These are phyloP conservation scores for Pseudotulostoma volvatum DNA, from an alignment of 495 filamentous ascomycete genomes.

Conservation along the genomic window DNA sequence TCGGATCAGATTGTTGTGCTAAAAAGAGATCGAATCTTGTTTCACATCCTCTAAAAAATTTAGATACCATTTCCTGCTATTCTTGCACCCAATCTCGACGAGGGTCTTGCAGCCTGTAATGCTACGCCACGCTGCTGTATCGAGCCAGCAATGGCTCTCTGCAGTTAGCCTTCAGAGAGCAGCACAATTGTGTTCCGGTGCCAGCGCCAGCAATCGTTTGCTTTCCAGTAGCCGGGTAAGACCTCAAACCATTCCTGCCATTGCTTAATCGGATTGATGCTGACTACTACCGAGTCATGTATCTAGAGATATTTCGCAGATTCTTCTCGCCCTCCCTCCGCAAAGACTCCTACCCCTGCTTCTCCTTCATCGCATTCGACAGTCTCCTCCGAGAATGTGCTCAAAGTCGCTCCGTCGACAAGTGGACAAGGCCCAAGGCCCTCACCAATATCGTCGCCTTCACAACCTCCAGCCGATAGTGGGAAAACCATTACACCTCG, in stretches of 20 bases:
- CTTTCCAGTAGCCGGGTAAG: slow-evolving; percentile 28
- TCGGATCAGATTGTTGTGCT: too few relatives aligned
- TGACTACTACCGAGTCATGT: too few relatives aligned
- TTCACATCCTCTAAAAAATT: too few relatives aligned
- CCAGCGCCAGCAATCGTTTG: slow-evolving; percentile 27
- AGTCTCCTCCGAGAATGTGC: slow-evolving; percentile 44
- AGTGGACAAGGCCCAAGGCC: slow-evolving; percentile 22
- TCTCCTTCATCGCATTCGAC: slow-evolving; percentile 34
- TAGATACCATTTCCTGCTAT: too few relatives aligned
- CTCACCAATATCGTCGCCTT: slow-evolving; percentile 8
- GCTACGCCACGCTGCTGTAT: slow-evolving; percentile 33
- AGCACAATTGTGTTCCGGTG: slow-evolving; percentile 31
- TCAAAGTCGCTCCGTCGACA: slow-evolving; percentile 40
- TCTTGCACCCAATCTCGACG: too few relatives aligned
- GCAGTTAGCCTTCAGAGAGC: slow-evolving; percentile 27
- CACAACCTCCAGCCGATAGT: slow-evolving; percentile 14
- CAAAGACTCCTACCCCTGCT: slow-evolving; percentile 22
- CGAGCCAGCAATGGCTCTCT: slow-evolving; percentile 29
- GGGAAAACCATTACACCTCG: slow-evolving; percentile 19
- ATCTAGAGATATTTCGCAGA: slow-evolving; percentile 31
- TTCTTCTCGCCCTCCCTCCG: slow-evolving; percentile 19
- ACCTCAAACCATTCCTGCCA: too few relatives aligned
- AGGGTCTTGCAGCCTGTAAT: slow-evolving; percentile 32
- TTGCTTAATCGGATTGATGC: too few relatives aligned
- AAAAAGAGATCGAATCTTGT: too few relatives aligned